Base-by-base conservation (phyloP, 345 rosid species). In the Hibiscus trionum region DNA sequence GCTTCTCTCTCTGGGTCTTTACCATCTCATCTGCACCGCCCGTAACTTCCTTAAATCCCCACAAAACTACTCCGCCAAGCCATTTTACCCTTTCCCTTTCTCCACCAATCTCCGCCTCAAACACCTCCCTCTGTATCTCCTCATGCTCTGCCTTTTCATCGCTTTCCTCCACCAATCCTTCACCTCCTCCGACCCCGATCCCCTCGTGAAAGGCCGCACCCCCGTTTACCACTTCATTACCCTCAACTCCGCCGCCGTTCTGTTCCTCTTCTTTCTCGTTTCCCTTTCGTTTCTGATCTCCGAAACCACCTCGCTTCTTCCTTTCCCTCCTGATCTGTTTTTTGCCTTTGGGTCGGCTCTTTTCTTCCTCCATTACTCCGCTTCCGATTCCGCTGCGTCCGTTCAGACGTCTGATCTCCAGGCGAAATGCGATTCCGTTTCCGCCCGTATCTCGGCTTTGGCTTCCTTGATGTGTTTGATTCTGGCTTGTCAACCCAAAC, bases 221-320 rank as follows among this genome's bases (percentile, higher is more conserved):
- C 96, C 99, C 11, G 97, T 95, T 73, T 96, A 92, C 81, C 84
- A 75, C 81, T 89, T 95, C 84, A 72, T 86, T 72, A 81, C 98
- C 65, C 97, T 95, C 75, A 89, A 88, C 33, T 86, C 90, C 68
- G 88, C 96, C 65, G 88, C 95, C 66, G 84, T 95, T 7, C 76
- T 86, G 81, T 81, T 95, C 85, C 97, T 95, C 82, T 92, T 92
- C 83, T 78, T 95, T 74, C 27, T 94, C 75, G 83, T 93, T 72
- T 72, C 96, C 47, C 53, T 85, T 44, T 71, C 84, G 71, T 83
- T 88, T 53, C 90, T 94, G 58, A 73, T 90, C 76, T 82, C 97
- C 55, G 89, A 86, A 15, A 72, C 88, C 71, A 76, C 92, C 73
- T 85, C 90, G 42, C 69, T 86, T 42, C 86, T 80, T 63, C 87